Conservation (phyloP, 306 rosid genomes). For the Hylodesmum podocarpum region DNA sequence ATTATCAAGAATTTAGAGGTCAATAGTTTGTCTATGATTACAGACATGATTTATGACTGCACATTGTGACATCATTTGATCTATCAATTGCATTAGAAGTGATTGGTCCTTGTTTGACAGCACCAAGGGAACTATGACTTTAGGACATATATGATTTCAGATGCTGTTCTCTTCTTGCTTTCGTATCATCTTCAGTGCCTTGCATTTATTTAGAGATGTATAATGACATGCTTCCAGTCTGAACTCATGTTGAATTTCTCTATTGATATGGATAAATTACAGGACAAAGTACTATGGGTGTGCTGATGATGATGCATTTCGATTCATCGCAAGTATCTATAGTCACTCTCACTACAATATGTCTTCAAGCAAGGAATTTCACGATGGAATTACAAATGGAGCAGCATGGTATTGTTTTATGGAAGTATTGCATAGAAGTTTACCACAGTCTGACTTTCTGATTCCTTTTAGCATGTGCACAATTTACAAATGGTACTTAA, state of each 20-base stretch:
- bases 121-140: not conserved
- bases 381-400: conserved; percentile 82
- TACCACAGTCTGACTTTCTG: not conserved
- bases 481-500: conserved; percentile 33
- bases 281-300: conserved; percentile 79
- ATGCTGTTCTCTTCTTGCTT: not conserved
- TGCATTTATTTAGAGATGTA: not conserved
- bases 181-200: not conserved
- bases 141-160: not conserved
- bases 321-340: conserved; percentile 77
- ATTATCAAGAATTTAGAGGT: not conserved
- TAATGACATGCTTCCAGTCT: not conserved
- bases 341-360: conserved; percentile 88
- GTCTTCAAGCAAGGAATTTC: conserved; percentile 85
- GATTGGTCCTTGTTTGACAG: too few relatives aligned
- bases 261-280: conserved; percentile 43
- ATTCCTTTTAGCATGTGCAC: conserved; percentile 21
- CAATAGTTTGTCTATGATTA: not conserved
- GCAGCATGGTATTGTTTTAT: conserved; percentile 72
- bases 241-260: conserved; percentile 16
- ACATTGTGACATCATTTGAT: not conserved
- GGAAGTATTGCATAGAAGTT: conserved; percentile 31
- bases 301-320: conserved; percentile 87
- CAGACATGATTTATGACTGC: not conserved
- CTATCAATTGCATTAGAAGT: too few relatives aligned